Base-by-base conservation (phyloP, 352 stramenopile genomes). In the Albugo candida region DNA sequence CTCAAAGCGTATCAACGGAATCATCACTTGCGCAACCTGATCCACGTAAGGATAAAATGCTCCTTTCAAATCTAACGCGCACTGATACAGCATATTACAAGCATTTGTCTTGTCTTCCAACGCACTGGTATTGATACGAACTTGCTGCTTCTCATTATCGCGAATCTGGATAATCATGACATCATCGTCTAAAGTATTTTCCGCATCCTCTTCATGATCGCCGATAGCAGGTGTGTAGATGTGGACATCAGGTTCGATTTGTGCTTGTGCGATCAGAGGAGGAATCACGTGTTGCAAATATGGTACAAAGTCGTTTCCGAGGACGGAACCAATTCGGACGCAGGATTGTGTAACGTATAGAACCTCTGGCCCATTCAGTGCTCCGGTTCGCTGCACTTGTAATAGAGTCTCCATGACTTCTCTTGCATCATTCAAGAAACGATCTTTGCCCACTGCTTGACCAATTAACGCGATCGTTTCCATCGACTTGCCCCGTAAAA, bases 71-170 rank as follows among this genome's bases (percentile, higher is more conserved):
- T 92, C 78, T 43, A 88, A 56, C 12, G 78, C 78, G 38, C 64
- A 82, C 59, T 92, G 78, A 60, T 88, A 92, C 4, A 92, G 60
- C 78, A 92, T 92, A 61, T 92, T 86, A 55, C 77, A 83, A 27
- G 75, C 78, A 47, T 86, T 85, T 18, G 67, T 72, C 70, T 92
- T 92, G 45, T 88, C 78, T 48, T 88, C 70, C 18, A 92, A 57
- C 47, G 78, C 74, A 49, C 61, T 84, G 46, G 78, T 92, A 62
- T 92, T 86, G 48, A 92, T 87, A 58, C 86, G 67, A 48, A 92
- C 57, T 16, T 67, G 70, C 66, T 86, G 85, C 63, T 83, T 84
- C 56, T 74, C 78, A 17, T 76, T 64, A 44, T 70, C 76, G 39
- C 65, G 70, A 43, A 88, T 81, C 35, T 92, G 65, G 12, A 92